Evolutionary conservation across 352 stramenopile species (phyloP), one percentile per base, ranked within the genome.

Genomic region (Phytophthora pluvialis): DNA sequence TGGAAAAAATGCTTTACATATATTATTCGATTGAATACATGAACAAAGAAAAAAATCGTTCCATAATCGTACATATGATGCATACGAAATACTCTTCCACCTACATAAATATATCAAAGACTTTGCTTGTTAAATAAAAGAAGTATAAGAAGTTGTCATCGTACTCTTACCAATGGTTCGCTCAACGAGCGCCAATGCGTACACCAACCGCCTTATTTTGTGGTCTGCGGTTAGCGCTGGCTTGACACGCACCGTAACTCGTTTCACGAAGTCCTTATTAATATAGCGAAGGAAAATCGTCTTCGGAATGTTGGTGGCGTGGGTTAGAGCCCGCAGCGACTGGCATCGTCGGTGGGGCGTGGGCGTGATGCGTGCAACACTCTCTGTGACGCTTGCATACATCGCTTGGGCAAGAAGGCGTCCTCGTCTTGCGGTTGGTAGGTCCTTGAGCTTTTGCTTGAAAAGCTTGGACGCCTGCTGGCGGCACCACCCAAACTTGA

Each of bases 241-340:
- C 45, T 51, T 51, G 5, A 51, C 45, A 10, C 45, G 45, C 6
- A 51, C 45, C 3, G 45, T 51, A 10, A 38, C 28, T 18, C 45
- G 28, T n/a, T 33, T 51, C 28, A 51, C 26, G 13, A 51, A 16
- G 13, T 38, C 32, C 45, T 25, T 38, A 13, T 28, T 51, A 16
- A 39, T 51, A 25, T 54, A 54, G 46, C 46, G 46, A 15, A 54
- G 16, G n/a, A 54, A 31, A 4, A 31, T 54, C 18, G 29, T 43
- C 31, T 33, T 54, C 18, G 46, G 31, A 25, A 54, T 54, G n/a
- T n/a, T n/a, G n/a, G n/a, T n/a, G n/a, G n/a, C n/a, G n/a, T n/a
- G n/a, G n/a, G n/a, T n/a, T n/a, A n/a, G n/a, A n/a, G n/a, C n/a
- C n/a, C n/a, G n/a, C n/a, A n/a, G n/a, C n/a, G n/a, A n/a, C n/a